Evolutionary conservation across 148 eudicot genomes (phyloP), one percentile per base, ranked within the genome.

Genomic region (Rhododendron henanense): DNA sequence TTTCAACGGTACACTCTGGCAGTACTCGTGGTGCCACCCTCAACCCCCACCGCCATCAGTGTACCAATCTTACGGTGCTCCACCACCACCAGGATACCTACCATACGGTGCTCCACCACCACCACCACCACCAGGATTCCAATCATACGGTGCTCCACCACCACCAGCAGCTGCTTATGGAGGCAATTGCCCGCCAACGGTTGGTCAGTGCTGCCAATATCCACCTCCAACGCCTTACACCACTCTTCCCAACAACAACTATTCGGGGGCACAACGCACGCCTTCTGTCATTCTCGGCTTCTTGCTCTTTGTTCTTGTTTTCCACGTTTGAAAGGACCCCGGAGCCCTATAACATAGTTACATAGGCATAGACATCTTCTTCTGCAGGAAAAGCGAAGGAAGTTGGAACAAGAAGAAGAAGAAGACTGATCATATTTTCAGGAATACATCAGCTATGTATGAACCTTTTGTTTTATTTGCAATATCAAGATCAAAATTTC

Each of bases 131-230:
- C 39, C 76, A 33, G 76, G 76, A 14, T 31, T 13, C 41, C 76
- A 14, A 71, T 71, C 76, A 15, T 71, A 71, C 3, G 41, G 76
- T 14, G 76, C 76, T 33, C 48, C 79, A 23, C 81, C 84, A 10
- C 85, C 85, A 55, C 47, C 83, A 33, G 6, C 67, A 25, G 31
- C 57, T n/a, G 85, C 44, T 69, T 23, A 18, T 25, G 81, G 31
- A 80, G 84, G 84, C 78, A 85, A 85, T 19, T 81, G 87, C 57
- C 79, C 87, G 15, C 81, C 87, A 39, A 13, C 57, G 1, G 13
- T 69, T 14, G 84, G 57, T 81, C 50, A 39, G 55, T 86, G 88
- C 69, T 86, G 88, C 85, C 82, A 74, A 75, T 33, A 82, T 45
- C 35, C 81, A 3, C 85, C 85, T 57, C 59, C 88, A 13, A 19